phyloP scores from a whole-genome alignment of 257 asterid species.

The Verbascum thapsus region DNA sequence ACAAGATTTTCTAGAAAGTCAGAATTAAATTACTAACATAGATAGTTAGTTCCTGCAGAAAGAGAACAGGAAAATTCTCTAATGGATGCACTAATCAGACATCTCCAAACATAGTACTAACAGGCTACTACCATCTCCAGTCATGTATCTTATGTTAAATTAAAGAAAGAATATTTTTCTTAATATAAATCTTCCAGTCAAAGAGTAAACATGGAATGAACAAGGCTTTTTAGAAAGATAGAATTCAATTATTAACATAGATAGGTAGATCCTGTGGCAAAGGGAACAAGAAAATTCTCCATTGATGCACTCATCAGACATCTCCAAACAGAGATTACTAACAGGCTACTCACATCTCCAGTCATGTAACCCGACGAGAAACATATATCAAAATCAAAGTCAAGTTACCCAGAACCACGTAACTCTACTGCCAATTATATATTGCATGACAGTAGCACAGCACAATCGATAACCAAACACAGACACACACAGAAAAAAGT shows the following conservation, averaged over 20 bases:
- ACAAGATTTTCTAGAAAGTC: background rate
- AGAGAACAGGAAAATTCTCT: background rate
- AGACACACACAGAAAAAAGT: background rate
- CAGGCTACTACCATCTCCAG: no score
- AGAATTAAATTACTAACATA: background rate
- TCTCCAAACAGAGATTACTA: background rate
- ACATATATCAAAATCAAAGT: background rate
- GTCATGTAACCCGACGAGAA: constrained; percentile 13
- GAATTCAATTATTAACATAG: background rate
- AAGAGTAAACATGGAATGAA: background rate
- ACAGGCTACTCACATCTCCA: constrained; percentile 9
- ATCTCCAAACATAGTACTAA: background rate
- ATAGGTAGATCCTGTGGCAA: background rate
- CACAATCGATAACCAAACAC: background rate
- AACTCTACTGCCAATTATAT: constrained; percentile 13
- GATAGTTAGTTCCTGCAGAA: background rate
- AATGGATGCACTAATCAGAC: background rate
- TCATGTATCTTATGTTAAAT: background rate
- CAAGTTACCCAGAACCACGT: background rate
- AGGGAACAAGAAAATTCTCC: background rate
- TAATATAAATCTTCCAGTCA: background rate
- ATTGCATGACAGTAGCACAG: background rate
- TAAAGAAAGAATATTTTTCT: background rate
- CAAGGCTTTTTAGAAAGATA: background rate
- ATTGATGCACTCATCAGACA: background rate